phyloP scores from a whole-genome alignment of 441 rosid genomes.

The Jatropha multifida region DNA sequence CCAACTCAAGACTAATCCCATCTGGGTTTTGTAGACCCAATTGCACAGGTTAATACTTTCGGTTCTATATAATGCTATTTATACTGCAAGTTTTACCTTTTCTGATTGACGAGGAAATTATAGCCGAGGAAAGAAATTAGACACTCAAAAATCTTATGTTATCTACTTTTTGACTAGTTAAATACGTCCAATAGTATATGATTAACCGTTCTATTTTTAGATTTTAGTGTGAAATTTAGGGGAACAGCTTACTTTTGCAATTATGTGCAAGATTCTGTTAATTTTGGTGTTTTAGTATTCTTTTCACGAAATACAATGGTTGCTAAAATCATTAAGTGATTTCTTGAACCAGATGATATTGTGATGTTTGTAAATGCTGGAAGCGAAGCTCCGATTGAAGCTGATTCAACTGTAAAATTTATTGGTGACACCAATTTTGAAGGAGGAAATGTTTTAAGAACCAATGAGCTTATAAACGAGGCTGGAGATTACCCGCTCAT shows the following conservation, averaged over 20 bases:
- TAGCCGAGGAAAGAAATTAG: not conserved
- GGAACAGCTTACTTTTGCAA: not conserved
- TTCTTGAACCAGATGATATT: conserved; percentile 49
- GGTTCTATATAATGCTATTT: not conserved
- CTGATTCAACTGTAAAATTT: conserved; percentile 43
- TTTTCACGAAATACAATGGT: not conserved
- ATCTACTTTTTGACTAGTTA: not conserved
- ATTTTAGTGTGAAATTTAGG: not conserved
- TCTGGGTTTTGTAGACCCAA: conserved; percentile 52
- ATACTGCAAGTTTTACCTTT: not conserved
- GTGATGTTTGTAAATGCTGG: conserved; percentile 82
- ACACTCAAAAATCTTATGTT: not conserved
- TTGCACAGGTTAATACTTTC: conserved; percentile 43
- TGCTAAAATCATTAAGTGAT: not conserved
- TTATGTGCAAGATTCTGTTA: not conserved
- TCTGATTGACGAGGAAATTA: conserved; percentile 1
- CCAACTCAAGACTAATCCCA: conserved; percentile 54
- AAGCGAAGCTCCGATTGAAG: conserved; percentile 43
- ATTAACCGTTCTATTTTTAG: not conserved
- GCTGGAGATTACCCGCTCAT: conserved; percentile 74
- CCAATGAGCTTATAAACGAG: conserved; percentile 64
- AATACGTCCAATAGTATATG: no score
- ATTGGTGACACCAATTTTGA: conserved; percentile 50
- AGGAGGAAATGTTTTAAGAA: conserved; percentile 71
- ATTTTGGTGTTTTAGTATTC: not conserved